Evolutionary conservation across 306 rosid species (phyloP).

Genomic region (Hippophae rhamnoides): DNA sequence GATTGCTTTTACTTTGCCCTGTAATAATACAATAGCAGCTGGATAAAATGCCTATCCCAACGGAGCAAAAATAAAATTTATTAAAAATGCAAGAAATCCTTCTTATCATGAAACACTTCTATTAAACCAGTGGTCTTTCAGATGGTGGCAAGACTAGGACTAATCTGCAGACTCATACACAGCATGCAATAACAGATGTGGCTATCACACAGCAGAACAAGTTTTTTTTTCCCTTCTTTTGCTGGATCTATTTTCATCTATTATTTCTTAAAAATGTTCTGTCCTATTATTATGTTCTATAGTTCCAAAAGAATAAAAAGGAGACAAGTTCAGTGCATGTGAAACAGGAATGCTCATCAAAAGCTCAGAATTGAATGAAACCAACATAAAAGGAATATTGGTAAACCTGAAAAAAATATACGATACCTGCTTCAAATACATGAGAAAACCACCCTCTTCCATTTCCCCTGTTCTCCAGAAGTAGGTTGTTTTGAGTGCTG

Average conservation of each 20-base stretch:
- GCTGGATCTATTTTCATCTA: too few species aligned
- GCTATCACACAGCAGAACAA: too few species aligned
- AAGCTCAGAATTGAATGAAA: conserved; percentile 4
- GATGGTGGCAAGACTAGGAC: too few species aligned
- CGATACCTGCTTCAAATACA: conserved; percentile 60
- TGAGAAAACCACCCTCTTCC: conserved; percentile 46
- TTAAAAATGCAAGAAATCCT: too few species aligned
- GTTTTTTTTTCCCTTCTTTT: too few species aligned
- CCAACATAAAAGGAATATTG: conserved; percentile 1
- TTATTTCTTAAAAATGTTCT: too few species aligned
- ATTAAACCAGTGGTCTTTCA: too few species aligned
- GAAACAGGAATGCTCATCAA: neutral
- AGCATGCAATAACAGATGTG: too few species aligned
- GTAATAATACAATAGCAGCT: conserved; percentile 23
- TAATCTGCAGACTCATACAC: too few species aligned
- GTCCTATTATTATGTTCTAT: too few species aligned
- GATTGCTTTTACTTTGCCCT: conserved; percentile 47
- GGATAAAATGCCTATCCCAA: conserved; percentile 1
- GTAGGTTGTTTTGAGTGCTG: conserved; percentile 26
- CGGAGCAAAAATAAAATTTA: neutral
- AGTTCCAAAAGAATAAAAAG: too few species aligned
- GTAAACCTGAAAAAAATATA: conserved; percentile 17
- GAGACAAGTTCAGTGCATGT: neutral
- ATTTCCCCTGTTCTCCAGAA: conserved; percentile 40
- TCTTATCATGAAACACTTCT: too few species aligned